Base-by-base conservation (phyloP, 1,139 yeast genomes). In the Zygosaccharomyces sapae region DNA sequence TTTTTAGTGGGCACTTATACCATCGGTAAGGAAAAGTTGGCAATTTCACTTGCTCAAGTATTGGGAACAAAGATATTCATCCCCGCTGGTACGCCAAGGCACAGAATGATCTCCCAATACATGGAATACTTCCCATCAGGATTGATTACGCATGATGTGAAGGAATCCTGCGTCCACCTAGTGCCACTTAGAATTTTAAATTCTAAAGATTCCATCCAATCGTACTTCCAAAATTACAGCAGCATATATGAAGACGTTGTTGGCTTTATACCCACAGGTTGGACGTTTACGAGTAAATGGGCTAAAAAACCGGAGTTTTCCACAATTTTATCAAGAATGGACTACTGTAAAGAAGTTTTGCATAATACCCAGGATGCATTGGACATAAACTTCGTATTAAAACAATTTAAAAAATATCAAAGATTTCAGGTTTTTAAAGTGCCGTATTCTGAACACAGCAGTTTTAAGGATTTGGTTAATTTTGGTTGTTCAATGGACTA, bases 371-470 rank as follows among this genome's bases (percentile, higher is more conserved):
- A 50, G 20, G 59, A 60, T 29, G 30, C 31, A 8, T 57, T 63
- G 46, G 54, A 54, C n/a, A 42, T 52, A 7, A 44, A 52, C 2
- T 55, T 61, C 45, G 58, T 73, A 38, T 51, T 54, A 37, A 49
- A 51, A 39, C 74, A 73, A 36, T 69, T 63, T 51, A 64, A 63
- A 37, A 51, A 50, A 5, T 54, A 58, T 38, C 50, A 57, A 41
- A 55, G 60, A 36, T 56, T 70, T 50, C 75, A 82, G 45, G 69
- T 81, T 0, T 81, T 81, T 58, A 69, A 79, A 31, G 75, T 90
- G 0, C 97, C 97, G 0, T 92, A 92, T 61, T 84, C 95, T 59
- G 98, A 92, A 62, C 98, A 92, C 68, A 87, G 96, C 10, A 86
- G 95, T 44, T 90, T 81, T 59, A 70, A 86, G 41, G 97, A 92